A percentile compares a stretch with the other conserved stretches of the same genome.
Conservation (phyloP, 805 yeast genomes). For the Ogataea polymorpha region DNA sequence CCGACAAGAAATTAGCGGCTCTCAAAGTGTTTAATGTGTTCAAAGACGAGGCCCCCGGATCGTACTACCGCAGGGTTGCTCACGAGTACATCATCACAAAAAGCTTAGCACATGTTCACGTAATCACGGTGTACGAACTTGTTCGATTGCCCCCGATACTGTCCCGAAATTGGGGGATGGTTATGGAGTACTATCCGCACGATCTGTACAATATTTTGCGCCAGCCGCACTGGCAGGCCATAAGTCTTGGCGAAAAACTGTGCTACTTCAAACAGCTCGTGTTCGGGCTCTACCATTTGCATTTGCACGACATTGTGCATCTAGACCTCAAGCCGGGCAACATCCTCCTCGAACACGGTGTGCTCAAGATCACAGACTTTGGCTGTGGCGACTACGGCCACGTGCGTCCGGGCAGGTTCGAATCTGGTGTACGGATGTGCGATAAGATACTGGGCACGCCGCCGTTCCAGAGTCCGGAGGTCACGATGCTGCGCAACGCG, state of each 20-base stretch:
- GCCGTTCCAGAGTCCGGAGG: constrained; percentile 80
- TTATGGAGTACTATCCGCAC: constrained; percentile 60
- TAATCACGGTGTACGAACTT: constrained; percentile 52
- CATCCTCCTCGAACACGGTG: constrained; percentile 56
- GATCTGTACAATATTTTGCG: constrained; percentile 58
- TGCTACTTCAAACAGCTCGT: constrained; percentile 70
- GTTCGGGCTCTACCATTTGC: constrained; percentile 59
- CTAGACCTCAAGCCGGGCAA: constrained; percentile 77
- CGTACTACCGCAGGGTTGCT: constrained; percentile 61
- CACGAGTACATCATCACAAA: constrained; percentile 64
- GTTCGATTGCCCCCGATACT: constrained; percentile 57
- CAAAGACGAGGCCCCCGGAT: constrained; percentile 54
- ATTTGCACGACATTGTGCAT: constrained; percentile 65
- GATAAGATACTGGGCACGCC: constrained; percentile 70
- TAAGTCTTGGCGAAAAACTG: constrained; percentile 48
- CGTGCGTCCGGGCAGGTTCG: constrained; percentile 47
- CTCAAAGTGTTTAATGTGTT: constrained; percentile 62
- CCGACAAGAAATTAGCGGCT: constrained; percentile 49
- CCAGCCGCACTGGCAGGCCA: constrained; percentile 55
- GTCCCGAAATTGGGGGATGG: constrained; percentile 74
- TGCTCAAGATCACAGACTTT: constrained; percentile 70
- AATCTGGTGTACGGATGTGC: constrained; percentile 35
- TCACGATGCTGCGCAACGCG: constrained; percentile 38
- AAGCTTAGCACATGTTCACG: constrained; percentile 52
- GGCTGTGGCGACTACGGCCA: constrained; percentile 72